Percentiles rank a stretch among this genome's conserved stretches.
phyloP scores from a whole-genome alignment of 176 grass and related monocot genomes.

The Thalia dealbata region DNA sequence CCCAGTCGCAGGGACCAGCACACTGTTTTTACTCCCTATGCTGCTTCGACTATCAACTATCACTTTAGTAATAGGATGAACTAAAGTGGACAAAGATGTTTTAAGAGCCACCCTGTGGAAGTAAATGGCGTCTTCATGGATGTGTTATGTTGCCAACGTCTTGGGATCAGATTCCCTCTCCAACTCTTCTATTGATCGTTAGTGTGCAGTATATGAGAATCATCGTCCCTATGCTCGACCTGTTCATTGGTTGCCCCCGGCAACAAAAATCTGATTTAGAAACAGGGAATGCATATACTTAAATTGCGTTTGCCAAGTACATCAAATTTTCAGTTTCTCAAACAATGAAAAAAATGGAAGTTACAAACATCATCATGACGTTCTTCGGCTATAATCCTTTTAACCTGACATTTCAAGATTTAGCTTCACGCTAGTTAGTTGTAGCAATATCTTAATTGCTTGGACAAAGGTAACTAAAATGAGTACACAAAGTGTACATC shows the following conservation, averaged over 20 bases:
- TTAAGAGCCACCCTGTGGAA: neutral
- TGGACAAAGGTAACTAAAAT: too few relatives aligned
- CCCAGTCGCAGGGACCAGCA: too few relatives aligned
- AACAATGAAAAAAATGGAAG: too few relatives aligned
- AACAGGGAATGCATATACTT: neutral
- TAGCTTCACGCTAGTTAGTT: too few relatives aligned
- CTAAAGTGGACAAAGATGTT: neutral
- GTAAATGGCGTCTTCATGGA: neutral
- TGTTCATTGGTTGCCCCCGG: conserved; percentile 16
- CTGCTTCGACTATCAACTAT: neutral
- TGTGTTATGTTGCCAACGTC: neutral
- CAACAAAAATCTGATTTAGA: neutral
- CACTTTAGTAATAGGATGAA: neutral
- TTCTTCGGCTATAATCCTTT: too few relatives aligned
- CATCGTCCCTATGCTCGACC: conserved; percentile 84
- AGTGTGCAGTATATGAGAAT: conserved; percentile 96
- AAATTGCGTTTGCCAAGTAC: neutral
- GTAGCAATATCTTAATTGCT: too few relatives aligned
- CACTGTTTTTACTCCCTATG: neutral
- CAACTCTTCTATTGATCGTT: conserved; percentile 51
- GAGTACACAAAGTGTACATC: too few relatives aligned
- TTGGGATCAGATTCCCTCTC: neutral
- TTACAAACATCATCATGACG: too few relatives aligned
- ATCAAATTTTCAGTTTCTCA: neutral
- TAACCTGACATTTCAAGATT: too few relatives aligned